Conservation (phyloP, 148 eudicot genomes). For the Chenopodium formosanum region DNA sequence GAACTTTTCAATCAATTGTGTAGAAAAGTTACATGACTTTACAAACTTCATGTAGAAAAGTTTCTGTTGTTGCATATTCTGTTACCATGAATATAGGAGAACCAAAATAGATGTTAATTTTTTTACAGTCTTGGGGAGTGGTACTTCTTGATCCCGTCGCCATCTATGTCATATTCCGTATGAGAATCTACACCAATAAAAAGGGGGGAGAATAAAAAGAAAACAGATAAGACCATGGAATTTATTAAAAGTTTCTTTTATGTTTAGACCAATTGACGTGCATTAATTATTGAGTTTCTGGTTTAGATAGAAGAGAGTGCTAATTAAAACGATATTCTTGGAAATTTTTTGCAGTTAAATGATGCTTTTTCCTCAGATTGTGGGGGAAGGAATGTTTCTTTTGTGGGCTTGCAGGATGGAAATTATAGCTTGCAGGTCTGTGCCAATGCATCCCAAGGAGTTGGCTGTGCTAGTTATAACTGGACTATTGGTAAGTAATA, state of each 20-base stretch:
- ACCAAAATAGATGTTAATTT: background rate
- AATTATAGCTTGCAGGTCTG: slow-evolving; percentile 76
- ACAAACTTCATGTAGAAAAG: background rate
- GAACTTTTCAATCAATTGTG: background rate
- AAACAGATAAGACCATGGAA: background rate
- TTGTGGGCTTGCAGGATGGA: slow-evolving; percentile 60
- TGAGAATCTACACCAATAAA: too few relatives aligned
- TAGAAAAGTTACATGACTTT: background rate
- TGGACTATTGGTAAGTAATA: slow-evolving; percentile 30
- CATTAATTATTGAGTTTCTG: background rate
- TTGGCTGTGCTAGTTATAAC: slow-evolving; percentile 66
- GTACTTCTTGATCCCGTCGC: too few relatives aligned
- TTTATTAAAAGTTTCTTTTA: background rate
- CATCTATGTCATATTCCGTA: too few relatives aligned
- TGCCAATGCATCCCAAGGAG: slow-evolving; percentile 45
- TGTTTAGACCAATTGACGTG: background rate
- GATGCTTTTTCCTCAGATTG: slow-evolving; percentile 49
- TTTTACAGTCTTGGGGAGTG: too few relatives aligned
- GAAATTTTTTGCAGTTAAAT: slow-evolving; percentile 63
- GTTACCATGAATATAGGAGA: background rate
- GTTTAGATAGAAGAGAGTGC: slow-evolving; percentile 3
- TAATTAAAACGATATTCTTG: slow-evolving; percentile 12
- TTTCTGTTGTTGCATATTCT: background rate
- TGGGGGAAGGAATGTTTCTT: slow-evolving; percentile 47
- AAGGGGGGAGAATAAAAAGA: too few relatives aligned